Evolutionary conservation across 2,329 filamentous ascomycete genomes (phyloP).

Genomic region (Cephalotrichum gorgonifer): DNA sequence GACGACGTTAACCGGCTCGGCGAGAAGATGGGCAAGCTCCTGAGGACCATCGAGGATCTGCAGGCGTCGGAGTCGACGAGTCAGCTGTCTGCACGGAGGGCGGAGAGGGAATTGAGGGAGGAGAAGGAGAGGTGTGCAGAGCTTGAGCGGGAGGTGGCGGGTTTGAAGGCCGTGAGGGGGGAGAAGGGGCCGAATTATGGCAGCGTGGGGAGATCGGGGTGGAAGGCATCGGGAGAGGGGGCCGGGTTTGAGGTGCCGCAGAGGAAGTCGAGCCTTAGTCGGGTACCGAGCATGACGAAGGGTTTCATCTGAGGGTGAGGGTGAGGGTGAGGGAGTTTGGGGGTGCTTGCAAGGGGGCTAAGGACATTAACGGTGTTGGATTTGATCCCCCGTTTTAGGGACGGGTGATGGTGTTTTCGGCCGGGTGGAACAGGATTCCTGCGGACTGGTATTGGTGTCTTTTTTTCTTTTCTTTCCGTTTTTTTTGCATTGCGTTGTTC

Average conservation of each 20-base stretch:
- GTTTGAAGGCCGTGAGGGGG: slow-evolving; percentile 65
- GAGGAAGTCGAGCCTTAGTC: slow-evolving; percentile 55
- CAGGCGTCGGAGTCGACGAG: slow-evolving; percentile 76
- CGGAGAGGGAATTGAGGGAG: slow-evolving; percentile 81
- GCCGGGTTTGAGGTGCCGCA: slow-evolving; percentile 43
- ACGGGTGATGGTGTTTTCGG: not conserved
- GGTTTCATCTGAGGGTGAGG: slow-evolving; percentile 51
- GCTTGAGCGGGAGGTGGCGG: slow-evolving; percentile 81
- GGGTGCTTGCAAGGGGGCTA: not conserved
- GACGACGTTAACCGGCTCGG: slow-evolving; percentile 80
- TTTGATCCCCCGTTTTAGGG: no score
- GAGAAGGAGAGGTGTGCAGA: slow-evolving; percentile 72
- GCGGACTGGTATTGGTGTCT: not conserved
- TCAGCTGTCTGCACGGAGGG: slow-evolving; percentile 72
- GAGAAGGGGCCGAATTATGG: slow-evolving; percentile 41
- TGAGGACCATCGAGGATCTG: slow-evolving; percentile 86
- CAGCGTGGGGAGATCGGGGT: slow-evolving; percentile 15
- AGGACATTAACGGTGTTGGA: not conserved
- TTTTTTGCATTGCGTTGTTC: not conserved
- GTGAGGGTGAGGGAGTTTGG: not conserved
- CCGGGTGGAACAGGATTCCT: not conserved
- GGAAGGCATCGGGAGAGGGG: slow-evolving; percentile 23
- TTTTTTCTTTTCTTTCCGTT: not conserved
- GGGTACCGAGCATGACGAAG: slow-evolving; percentile 61
- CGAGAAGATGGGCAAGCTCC: slow-evolving; percentile 82